A percentile compares a stretch with the other conserved stretches of the same genome.
phyloP scores from a whole-genome alignment of 1,284 basidiomycete genomes.

The Calocybe gambosa region DNA sequence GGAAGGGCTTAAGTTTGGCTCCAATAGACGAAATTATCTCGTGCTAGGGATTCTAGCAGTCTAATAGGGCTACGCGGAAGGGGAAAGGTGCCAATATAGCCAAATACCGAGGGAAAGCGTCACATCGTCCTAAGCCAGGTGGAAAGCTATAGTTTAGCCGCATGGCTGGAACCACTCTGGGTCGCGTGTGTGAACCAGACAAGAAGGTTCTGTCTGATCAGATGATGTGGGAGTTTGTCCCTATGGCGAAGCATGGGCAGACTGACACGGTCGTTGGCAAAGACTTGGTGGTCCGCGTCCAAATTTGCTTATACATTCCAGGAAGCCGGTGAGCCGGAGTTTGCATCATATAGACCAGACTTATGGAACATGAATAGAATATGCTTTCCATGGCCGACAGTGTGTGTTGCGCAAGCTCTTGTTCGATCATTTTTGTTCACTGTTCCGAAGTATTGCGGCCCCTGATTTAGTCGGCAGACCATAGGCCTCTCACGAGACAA shows the following conservation, averaged over 20 bases:
- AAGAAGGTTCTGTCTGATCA: slow-evolving; percentile 15
- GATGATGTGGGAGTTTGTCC: slow-evolving; percentile 13
- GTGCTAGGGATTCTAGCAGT: slow-evolving; percentile 3
- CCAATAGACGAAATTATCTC: not conserved
- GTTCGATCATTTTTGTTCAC: not conserved
- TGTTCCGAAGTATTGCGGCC: slow-evolving; percentile 8
- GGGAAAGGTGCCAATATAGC: slow-evolving; percentile 3
- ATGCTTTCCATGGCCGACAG: slow-evolving; percentile 1
- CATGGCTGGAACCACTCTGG: slow-evolving; percentile 10
- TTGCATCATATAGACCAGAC: slow-evolving; percentile 6
- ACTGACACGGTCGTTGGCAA: slow-evolving; percentile 10
- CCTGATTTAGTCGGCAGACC: slow-evolving; percentile 5
- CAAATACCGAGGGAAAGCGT: slow-evolving; percentile 15
- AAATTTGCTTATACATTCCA: slow-evolving; percentile 2
- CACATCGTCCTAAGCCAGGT: slow-evolving; percentile 1
- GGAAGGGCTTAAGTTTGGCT: not conserved
- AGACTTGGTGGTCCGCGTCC: not conserved
- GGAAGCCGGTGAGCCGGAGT: slow-evolving; percentile 4
- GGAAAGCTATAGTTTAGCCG: slow-evolving; percentile 6
- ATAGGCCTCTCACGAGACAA: slow-evolving; percentile 16
- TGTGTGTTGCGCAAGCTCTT: not conserved
- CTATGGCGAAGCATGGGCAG: slow-evolving; percentile 3
- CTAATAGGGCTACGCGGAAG: slow-evolving; percentile 6
- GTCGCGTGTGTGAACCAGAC: slow-evolving; percentile 11
- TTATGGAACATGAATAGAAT: slow-evolving; percentile 1